Base-by-base conservation (phyloP, 257 asterid species). In the Capsicum chinense region DNA sequence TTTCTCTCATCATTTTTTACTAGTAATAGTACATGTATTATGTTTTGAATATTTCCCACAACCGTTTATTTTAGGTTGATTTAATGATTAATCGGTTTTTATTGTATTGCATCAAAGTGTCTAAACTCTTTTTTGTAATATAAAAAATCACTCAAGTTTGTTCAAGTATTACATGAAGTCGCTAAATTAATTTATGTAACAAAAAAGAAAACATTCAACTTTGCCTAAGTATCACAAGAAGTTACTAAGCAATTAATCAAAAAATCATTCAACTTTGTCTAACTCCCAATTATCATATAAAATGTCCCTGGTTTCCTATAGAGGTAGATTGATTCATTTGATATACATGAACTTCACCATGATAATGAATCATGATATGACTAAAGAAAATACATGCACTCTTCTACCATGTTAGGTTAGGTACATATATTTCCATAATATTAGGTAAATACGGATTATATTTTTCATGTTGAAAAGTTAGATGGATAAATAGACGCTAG, bases 401-500 rank as follows among this genome's bases (percentile, higher is more conserved):
- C 16, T 42, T 17, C 79, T 14, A 42, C 33, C 56, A 69, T 42
- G 56, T 69, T 69, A 7, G 44, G 59, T 74, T 39, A 13, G 21
- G 44, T 76, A 26, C 12, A 52, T 76, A 13, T 50, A n/a, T 73
- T 73, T 73, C 42, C 80, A 73, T 26, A 42, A 73, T 44, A 33
- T 76, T 26, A 76, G 81, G 63, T 52, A 13, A 21, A 21, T 74
- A 19, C 0, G 13, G 19, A 48, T 19, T 74, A 19, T 39, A 74
- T 74, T 50, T 48, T 74, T 74, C 80, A 50, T 74, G 19, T 19
- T 48, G 80, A 48, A 48, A 71, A 74, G 60, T 50, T 19, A 50
- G 19, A 50, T 19, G 59, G 37, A 12, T 74, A 7, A 7, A 39
- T 74, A 6, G 19, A 50, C 50, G 60, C 62, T 50, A 74, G 21